phyloP scores from a whole-genome alignment of 768 basidiomycete species.

The Suillus tomentosus region DNA sequence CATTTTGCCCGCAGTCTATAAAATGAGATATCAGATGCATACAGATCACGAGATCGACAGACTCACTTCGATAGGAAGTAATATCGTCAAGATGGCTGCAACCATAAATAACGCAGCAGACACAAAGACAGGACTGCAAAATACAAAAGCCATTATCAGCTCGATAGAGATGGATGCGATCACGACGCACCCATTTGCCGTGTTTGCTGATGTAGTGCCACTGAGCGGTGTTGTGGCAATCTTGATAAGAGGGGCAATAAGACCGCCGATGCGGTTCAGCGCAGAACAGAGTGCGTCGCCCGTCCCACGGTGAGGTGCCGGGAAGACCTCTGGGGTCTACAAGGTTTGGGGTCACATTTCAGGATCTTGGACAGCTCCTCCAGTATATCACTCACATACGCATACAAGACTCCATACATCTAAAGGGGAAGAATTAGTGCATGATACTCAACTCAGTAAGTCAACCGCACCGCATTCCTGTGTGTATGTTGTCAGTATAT shows the following conservation, averaged over 20 bases:
- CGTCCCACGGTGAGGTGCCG: slow-evolving; percentile 56
- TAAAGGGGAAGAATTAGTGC: slow-evolving; percentile 14
- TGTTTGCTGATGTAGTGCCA: slow-evolving; percentile 31
- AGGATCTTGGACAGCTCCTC: not conserved
- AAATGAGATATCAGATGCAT: not conserved
- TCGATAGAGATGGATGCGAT: no score
- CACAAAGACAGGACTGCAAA: slow-evolving; percentile 46
- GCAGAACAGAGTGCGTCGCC: slow-evolving; percentile 52
- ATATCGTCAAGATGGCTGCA: slow-evolving; percentile 40
- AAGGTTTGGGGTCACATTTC: not conserved
- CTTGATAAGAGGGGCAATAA: slow-evolving; percentile 52
- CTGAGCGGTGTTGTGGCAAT: slow-evolving; percentile 41
- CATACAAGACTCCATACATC: slow-evolving; percentile 58
- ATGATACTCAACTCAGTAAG: not conserved
- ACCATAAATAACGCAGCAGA: slow-evolving; percentile 48
- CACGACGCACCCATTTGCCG: slow-evolving; percentile 38
- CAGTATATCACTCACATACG: slow-evolving; percentile 33
- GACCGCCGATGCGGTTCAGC: slow-evolving; percentile 49
- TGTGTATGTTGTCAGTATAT: not conserved
- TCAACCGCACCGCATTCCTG: slow-evolving; percentile 39
- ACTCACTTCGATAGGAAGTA: slow-evolving; percentile 50
- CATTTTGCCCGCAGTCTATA: slow-evolving; percentile 30
- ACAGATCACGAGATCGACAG: not conserved
- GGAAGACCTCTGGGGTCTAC: slow-evolving; percentile 58
- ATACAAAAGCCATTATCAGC: not conserved